Evolutionary conservation across 139 green algal genomes (phyloP), one percentile per base, ranked within the genome.

Genomic region (Pedinophyceae sp.): DNA sequence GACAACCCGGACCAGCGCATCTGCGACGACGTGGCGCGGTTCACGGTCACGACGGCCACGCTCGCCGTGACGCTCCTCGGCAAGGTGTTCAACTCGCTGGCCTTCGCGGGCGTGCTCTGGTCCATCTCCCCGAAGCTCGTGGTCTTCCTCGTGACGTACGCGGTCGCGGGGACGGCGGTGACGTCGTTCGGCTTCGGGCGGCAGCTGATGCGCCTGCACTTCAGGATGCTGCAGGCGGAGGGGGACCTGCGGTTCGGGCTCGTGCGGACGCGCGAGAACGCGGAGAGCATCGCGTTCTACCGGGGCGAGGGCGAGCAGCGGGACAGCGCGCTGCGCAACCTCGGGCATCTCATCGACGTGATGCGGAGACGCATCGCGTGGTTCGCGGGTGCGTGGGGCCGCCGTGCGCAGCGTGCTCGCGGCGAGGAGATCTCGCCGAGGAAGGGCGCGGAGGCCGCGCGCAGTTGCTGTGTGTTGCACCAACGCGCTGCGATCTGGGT

Each of bases 231-330:
- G 34, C 59, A 84, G 54, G 56, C 60, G 7, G 85, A 93, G 51
- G 87, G 72, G 0, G 80, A 95, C 52, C 57, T 96, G 48, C 71
- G 87, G 6, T 96, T 89, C 63, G 67, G 68, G 3, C 70, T 96
- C 22, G 80, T 96, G 40, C 62, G 86, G 13, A 69, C 86, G 41
- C 58, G 85, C 5, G 80, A 89, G 66, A 73, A 65, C 48, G 50
- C 85, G 6, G 88, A 96, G 72, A 78, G 66, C 16, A 85, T 96
- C 39, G 88, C 88, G 0, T 95, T 96, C 57, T 96, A 93, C 61
- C 43, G 59, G 4, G 87, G 84, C 25, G 83, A 81, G 47, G 41
- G 22, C 22, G 50, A 62, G 4, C 82, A 90, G 64, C 24, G 50
- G 22, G 59, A 40, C 17, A 54, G 51, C 22, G 63, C 65, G 2